Conservation (phyloP, 1,284 basidiomycete species). For the Cutaneotrichosporon sp. region DNA sequence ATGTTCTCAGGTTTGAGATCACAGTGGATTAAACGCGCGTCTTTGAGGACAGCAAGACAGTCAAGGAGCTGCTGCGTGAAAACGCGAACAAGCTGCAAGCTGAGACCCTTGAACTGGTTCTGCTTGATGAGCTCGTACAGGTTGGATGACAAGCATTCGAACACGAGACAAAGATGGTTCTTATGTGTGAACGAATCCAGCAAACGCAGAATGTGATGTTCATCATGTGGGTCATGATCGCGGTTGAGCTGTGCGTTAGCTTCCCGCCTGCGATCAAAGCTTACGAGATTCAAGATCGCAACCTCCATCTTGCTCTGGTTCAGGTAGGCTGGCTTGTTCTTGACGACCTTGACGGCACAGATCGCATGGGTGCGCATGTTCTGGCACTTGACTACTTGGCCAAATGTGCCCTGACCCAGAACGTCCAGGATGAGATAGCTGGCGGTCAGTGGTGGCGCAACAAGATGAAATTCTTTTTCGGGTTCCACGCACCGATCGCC, state of each 20-base stretch:
- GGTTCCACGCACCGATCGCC: slow-evolving; percentile 61
- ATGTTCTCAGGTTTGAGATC: slow-evolving; percentile 98
- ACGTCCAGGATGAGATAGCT: slow-evolving; percentile 92
- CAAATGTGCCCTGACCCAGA: slow-evolving; percentile 96
- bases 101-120: slow-evolving; percentile 96
- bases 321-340: slow-evolving; percentile 99
- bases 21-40: slow-evolving; percentile 93
- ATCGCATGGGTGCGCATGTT: slow-evolving; percentile 99
- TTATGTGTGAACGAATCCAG: slow-evolving; percentile 96
- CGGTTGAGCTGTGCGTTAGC: slow-evolving; percentile 69
- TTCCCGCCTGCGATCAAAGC: slow-evolving; percentile 31
- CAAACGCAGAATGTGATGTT: slow-evolving; percentile 93
- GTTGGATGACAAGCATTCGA: slow-evolving; percentile 95
- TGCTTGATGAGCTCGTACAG: slow-evolving; percentile 99
- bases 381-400: slow-evolving; percentile 99
- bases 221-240: slow-evolving; percentile 84
- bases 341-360: slow-evolving; percentile 97
- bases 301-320: slow-evolving; percentile 99
- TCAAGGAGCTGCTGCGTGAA: slow-evolving; percentile 95
- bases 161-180: slow-evolving; percentile 93
- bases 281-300: slow-evolving; percentile 87
- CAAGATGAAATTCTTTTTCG: no score
- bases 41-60: slow-evolving; percentile 85
- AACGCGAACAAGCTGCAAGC: slow-evolving; percentile 93
- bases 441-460: not conserved